phyloP scores from a whole-genome alignment of 768 basidiomycete species.

The Lactarius evosmus region DNA sequence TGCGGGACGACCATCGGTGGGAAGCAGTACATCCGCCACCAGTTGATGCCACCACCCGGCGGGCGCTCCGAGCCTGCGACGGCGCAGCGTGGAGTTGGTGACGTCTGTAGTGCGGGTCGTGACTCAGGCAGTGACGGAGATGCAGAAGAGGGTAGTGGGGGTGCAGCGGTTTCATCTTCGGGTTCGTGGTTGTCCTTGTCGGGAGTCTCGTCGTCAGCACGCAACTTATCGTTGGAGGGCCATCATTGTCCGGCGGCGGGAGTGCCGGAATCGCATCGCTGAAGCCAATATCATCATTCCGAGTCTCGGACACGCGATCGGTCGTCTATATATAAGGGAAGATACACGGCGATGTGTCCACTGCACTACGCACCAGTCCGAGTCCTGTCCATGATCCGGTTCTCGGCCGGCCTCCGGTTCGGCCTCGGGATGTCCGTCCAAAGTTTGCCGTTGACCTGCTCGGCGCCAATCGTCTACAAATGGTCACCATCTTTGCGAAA shows the following conservation, averaged over 20 bases:
- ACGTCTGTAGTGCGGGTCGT: not conserved
- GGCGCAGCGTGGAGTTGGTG: conserved; percentile 32
- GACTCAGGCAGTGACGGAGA: not conserved
- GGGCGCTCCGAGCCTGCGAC: conserved; percentile 39
- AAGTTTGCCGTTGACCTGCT: conserved; percentile 64
- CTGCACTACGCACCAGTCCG: not conserved
- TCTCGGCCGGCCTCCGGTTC: not conserved
- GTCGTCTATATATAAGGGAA: not conserved
- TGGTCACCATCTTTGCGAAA: too few relatives aligned
- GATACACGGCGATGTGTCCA: conserved; percentile 12
- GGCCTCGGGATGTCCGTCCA: conserved; percentile 36
- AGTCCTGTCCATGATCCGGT: conserved; percentile 1
- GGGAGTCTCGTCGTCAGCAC: not conserved
- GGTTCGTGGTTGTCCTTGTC: not conserved
- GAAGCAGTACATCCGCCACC: conserved; percentile 85
- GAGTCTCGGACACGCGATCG: not conserved
- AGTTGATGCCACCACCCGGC: conserved; percentile 55
- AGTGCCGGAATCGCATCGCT: conserved; percentile 13
- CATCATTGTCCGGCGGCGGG: conserved; percentile 13
- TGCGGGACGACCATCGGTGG: conserved; percentile 55
- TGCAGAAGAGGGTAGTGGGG: not conserved
- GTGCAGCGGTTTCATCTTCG: not conserved
- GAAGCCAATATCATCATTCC: not conserved
- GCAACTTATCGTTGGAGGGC: not conserved
- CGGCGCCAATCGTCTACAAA: too few relatives aligned